These are phyloP conservation scores for Calendula officinalis DNA, from an alignment of 129 eudicot species.

Conservation along the genomic window DNA sequence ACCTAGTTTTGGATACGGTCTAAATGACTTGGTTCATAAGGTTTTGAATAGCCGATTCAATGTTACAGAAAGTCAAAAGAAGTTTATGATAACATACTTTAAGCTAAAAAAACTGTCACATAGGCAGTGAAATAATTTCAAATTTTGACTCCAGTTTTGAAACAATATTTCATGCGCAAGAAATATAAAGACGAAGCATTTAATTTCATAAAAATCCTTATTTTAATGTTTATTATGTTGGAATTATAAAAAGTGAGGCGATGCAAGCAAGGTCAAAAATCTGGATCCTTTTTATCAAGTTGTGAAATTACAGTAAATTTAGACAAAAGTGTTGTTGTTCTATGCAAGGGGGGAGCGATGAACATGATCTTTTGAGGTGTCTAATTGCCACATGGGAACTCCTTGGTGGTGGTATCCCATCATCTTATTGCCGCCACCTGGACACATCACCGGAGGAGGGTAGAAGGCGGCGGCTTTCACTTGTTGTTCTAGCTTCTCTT, in stretches of 20 bases:
- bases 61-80: not conserved
- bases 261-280: slow-evolving; percentile 31
- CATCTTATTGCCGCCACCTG: slow-evolving; percentile 46
- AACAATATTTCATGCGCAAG: too few relatives aligned
- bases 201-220: too few relatives aligned
- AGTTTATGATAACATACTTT: not conserved
- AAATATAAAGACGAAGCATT: too few relatives aligned
- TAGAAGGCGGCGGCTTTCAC: slow-evolving; percentile 45
- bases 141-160: too few relatives aligned
- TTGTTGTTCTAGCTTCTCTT: slow-evolving; percentile 64
- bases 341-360: slow-evolving; percentile 68
- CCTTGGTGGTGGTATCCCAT: slow-evolving; percentile 50
- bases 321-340: slow-evolving; percentile 8
- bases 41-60: not conserved
- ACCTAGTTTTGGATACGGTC: slow-evolving; percentile 22
- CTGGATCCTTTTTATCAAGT: slow-evolving; percentile 17
- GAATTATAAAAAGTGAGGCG: slow-evolving; percentile 24
- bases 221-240: not conserved
- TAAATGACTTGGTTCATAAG: not conserved
- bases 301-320: slow-evolving; percentile 29
- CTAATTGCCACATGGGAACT: slow-evolving; percentile 79
- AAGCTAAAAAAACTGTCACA: not conserved
- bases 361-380: slow-evolving; percentile 74
- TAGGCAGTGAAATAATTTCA: too few relatives aligned
- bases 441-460: slow-evolving; percentile 46